Percentiles rank a stretch among this genome's conserved stretches.
phyloP scores from a whole-genome alignment of 164 flowering plant genomes.

The Chloranthus sessilifolius region DNA sequence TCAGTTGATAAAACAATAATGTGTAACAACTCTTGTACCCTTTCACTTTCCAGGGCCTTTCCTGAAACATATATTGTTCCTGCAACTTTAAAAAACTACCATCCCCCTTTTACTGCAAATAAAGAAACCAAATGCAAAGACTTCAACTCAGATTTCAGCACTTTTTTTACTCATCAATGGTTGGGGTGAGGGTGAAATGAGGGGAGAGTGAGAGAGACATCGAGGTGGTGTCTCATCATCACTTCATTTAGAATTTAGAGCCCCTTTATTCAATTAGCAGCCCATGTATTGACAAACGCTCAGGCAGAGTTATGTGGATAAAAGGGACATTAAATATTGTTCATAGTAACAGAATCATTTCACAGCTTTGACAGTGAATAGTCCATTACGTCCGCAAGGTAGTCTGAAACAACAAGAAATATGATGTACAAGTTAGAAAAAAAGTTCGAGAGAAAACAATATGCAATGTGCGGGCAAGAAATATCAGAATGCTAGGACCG shows the following conservation, averaged over 20 bases:
- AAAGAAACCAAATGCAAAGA: no score
- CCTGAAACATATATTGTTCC: no score
- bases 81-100: no score
- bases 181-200: no score
- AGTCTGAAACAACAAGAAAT: constrained; percentile 43
- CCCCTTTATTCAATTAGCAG: neutral
- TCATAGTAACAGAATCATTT: constrained; percentile 12
- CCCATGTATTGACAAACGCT: constrained; percentile 1
- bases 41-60: no score
- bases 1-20: no score
- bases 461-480: neutral
- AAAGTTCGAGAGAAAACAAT: neutral
- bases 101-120: no score
- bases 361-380: constrained; percentile 61
- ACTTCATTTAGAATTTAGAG: constrained; percentile 5
- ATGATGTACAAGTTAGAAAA: neutral
- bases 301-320: neutral
- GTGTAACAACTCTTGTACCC: no score
- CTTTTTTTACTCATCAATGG: no score
- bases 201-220: constrained; percentile 36
- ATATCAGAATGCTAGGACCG: no score
- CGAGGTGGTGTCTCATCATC: constrained; percentile 47
- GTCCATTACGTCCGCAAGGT: constrained; percentile 75
- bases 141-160: no score
- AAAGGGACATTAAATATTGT: neutral